Base-by-base conservation (phyloP, 2,329 filamentous ascomycete species). In the Alternaria ethzedia region DNA sequence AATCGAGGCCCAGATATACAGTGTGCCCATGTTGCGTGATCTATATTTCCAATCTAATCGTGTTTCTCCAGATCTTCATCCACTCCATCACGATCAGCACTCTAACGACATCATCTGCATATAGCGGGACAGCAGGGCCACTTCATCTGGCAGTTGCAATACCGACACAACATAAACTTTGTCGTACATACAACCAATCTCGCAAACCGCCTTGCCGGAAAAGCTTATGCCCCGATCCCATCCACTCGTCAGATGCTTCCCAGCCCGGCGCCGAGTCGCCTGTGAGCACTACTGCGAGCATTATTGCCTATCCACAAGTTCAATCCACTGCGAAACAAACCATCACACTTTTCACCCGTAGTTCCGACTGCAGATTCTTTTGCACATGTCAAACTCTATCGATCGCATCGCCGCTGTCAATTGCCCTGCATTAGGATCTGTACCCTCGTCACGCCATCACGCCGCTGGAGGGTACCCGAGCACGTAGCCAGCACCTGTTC, bases 381-480 rank as follows among this genome's bases (percentile, higher is more conserved):
- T 56, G 43, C 54, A 45, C 54, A 47, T 52, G 59, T 62, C 60
- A 55, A 58, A 43, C 49, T 44, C 41, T 54, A 32, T 47, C 49
- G 17, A 54, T 32, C 21, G 36, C 52, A 28, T 54, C 46, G 36
- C 56, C 17, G 45, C 49, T 63, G 45, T 51, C 54, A 11, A 32
- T 17, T 47, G 30, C 60, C 60, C 60, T 65, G 63, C 63, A 65
- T 65, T 50, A 65, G 60, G 54, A 41, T 32, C 23, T 56, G 28
- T 54, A 17, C 47, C 25, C 20, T 49, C 63, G 44, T 65, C 63
- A 65, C 63, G 63, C 63, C 63, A 61, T 46, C 30, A 56, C 47
- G 63, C 59, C 52, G 63, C 60, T 59, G 57, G 36, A 52, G 44
- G 51, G 36, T 26, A 62, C 43, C 51, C 47, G n/a, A 52, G 13